phyloP scores from a whole-genome alignment of 2,329 filamentous ascomycete genomes.

The Cryphonectria carpinicola region DNA sequence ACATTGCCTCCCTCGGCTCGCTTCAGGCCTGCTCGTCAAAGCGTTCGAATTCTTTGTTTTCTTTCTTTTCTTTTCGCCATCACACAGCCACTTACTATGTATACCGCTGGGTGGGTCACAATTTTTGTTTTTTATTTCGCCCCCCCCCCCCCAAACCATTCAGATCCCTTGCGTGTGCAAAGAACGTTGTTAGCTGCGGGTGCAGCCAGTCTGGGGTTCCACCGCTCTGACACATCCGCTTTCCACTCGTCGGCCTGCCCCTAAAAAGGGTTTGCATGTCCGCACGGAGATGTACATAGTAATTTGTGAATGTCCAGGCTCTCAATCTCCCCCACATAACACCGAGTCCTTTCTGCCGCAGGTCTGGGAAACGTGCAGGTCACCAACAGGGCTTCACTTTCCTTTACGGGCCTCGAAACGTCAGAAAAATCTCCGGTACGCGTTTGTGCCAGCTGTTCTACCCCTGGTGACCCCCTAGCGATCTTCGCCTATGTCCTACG shows the following conservation, averaged over 20 bases:
- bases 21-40: background rate
- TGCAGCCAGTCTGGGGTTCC: background rate
- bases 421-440: background rate
- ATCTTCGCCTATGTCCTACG: background rate
- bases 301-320: background rate
- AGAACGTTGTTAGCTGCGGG: background rate
- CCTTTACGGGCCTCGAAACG: background rate
- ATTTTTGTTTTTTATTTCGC: background rate
- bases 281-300: background rate
- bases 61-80: too few species aligned
- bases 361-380: background rate
- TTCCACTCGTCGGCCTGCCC: background rate
- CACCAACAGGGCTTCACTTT: background rate
- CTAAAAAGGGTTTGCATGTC: background rate
- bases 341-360: background rate
- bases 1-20: background rate
- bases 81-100: background rate
- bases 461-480: background rate
- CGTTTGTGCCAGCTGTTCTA: background rate
- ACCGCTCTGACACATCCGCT: conserved; percentile 17
- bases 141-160: too few species aligned
- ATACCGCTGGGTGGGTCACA: background rate
- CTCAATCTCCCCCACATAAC: background rate
- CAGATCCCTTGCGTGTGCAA: background rate
- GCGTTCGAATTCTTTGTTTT: background rate